A percentile compares a stretch with the other conserved stretches of the same genome.
phyloP scores from a whole-genome alignment of 2,329 filamentous ascomycete genomes.

The Aspergillus thermomutatus region DNA sequence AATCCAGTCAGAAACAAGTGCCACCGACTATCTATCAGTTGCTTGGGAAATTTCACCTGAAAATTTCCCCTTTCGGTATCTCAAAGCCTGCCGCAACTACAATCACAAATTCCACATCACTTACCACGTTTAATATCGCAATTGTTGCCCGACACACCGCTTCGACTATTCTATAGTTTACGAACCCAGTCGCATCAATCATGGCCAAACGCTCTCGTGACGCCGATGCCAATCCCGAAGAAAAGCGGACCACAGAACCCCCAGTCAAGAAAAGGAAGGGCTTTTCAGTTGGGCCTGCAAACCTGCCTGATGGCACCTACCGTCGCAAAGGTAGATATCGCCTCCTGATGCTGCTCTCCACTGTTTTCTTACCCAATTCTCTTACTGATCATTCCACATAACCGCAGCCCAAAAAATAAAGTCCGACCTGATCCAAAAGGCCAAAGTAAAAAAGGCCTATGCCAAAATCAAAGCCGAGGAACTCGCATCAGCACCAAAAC shows the following conservation, averaged over 20 bases:
- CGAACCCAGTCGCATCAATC: slow-evolving; percentile 5
- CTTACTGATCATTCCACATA: not conserved
- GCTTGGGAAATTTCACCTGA: not conserved
- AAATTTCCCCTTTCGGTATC: slow-evolving; percentile 15
- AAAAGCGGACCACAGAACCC: slow-evolving; percentile 45
- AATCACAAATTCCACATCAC: not conserved
- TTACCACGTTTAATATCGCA: slow-evolving; percentile 2
- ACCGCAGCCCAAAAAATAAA: slow-evolving; percentile 79
- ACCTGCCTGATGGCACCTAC: slow-evolving; percentile 86
- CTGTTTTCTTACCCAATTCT: not conserved
- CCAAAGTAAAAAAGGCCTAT: slow-evolving; percentile 89
- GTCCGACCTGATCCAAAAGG: slow-evolving; percentile 80
- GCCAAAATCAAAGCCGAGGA: slow-evolving; percentile 74
- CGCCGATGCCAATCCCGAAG: slow-evolving; percentile 36
- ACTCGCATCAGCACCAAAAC: slow-evolving; percentile 32
- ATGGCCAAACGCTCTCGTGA: slow-evolving; percentile 63
- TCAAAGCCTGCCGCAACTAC: slow-evolving; percentile 2
- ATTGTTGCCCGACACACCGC: slow-evolving; percentile 11
- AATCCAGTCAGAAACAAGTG: not conserved
- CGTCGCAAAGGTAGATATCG: slow-evolving; percentile 64
- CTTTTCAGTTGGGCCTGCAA: slow-evolving; percentile 83
- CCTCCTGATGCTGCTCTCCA: not conserved
- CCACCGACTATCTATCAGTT: not conserved
- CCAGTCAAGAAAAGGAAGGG: slow-evolving; percentile 60
- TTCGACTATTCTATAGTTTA: not conserved